These are phyloP conservation scores for Mortierella polycephala DNA, from an alignment of 371 early-diverging fungal species.

Conservation along the genomic window DNA sequence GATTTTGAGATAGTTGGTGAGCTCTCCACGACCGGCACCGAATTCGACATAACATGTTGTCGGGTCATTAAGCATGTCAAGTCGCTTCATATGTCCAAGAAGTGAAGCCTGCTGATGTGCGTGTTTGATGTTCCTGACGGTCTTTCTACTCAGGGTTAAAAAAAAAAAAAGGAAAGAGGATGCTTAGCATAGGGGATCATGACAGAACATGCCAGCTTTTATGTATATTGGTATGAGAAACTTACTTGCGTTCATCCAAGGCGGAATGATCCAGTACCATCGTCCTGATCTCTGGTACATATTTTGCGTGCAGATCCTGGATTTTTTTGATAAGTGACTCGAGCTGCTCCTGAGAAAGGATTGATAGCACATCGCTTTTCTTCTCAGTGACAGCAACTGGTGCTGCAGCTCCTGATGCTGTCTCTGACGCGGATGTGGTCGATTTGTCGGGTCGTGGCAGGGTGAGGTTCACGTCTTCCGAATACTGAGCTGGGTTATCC, in stretches of 20 bases:
- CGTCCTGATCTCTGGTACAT: slow-evolving; percentile 59
- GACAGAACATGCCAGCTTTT: no score
- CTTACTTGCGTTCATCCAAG: slow-evolving; percentile 61
- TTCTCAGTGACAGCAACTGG: slow-evolving; percentile 31
- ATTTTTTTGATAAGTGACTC: slow-evolving; percentile 62
- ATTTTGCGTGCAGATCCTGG: slow-evolving; percentile 45
- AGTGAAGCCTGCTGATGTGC: slow-evolving; percentile 84
- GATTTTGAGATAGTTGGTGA: slow-evolving; percentile 66
- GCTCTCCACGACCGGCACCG: slow-evolving; percentile 83
- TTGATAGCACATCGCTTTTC: slow-evolving; percentile 55
- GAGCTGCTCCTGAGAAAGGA: slow-evolving; percentile 57
- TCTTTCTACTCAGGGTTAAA: slow-evolving; percentile 41
- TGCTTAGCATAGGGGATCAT: no score
- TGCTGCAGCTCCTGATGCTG: slow-evolving; percentile 10
- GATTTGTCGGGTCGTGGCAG: slow-evolving; percentile 59
- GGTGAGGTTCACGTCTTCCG: slow-evolving; percentile 68
- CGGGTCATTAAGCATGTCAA: slow-evolving; percentile 67
- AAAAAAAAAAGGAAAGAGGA: no score
- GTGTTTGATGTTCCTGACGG: slow-evolving; percentile 68
- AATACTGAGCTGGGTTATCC: slow-evolving; percentile 58
- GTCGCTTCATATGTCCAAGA: slow-evolving; percentile 77
- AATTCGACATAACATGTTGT: slow-evolving; percentile 79
- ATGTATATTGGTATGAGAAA: background rate
- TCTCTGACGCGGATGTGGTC: background rate
- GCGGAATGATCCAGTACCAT: slow-evolving; percentile 62